Percentiles rank a stretch among this genome's conserved stretches.
Conservation (phyloP, 306 rosid species). For the Acmispon strigosus region DNA sequence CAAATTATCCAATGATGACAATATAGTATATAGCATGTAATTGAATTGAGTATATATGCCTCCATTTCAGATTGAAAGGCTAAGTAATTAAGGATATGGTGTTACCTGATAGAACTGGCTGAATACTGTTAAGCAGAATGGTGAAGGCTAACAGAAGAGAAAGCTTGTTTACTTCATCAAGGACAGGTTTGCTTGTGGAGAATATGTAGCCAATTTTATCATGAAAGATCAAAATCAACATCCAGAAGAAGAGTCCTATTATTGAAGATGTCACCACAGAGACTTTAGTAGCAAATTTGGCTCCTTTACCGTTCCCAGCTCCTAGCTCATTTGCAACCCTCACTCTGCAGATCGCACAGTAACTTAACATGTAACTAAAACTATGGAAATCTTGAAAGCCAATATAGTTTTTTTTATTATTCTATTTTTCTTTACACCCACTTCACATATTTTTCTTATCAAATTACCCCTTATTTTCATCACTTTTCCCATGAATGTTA, state of each 20-base stretch:
- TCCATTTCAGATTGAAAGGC: too few relatives aligned
- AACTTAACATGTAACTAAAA: not conserved
- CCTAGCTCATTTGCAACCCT: conserved; percentile 80
- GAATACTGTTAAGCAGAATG: conserved; percentile 68
- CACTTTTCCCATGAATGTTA: too few relatives aligned
- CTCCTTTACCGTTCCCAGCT: conserved; percentile 66
- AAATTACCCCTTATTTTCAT: too few relatives aligned
- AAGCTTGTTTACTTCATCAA: conserved; percentile 45
- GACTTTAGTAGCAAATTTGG: conserved; percentile 56
- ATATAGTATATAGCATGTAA: too few relatives aligned
- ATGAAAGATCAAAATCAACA: conserved; percentile 36
- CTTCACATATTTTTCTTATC: too few relatives aligned
- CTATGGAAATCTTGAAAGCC: too few relatives aligned
- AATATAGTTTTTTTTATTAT: too few relatives aligned
- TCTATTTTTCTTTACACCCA: too few relatives aligned
- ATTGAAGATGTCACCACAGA: conserved; percentile 41
- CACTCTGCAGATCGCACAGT: conserved; percentile 26
- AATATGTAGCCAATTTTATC: conserved; percentile 43
- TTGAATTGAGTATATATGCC: too few relatives aligned
- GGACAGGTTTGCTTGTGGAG: conserved; percentile 46
- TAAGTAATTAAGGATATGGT: too few relatives aligned
- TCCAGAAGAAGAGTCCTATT: conserved; percentile 52
- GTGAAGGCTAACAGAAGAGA: conserved; percentile 66
- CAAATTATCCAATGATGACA: not conserved
- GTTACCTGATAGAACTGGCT: conserved; percentile 73